Conservation (phyloP, 352 stramenopile genomes). For the Phytophthora rubi region DNA sequence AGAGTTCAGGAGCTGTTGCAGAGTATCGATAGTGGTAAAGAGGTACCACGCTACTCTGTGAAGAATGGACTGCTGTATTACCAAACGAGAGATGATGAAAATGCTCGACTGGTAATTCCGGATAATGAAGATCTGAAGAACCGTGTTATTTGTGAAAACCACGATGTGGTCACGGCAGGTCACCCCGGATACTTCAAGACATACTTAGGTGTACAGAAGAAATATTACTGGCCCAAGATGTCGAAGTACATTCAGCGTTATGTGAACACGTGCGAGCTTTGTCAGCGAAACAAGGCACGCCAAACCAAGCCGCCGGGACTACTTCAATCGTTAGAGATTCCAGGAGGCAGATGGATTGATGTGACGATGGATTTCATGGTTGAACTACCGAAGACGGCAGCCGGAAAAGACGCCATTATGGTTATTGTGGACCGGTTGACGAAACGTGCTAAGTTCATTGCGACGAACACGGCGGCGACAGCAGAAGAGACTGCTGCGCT, state of each 20-base stretch:
- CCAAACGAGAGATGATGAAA: conserved; percentile 18
- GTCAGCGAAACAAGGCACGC: conserved; percentile 29
- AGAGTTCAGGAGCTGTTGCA: conserved; percentile 2
- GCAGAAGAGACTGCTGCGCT: conserved; percentile 1
- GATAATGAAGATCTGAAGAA: conserved; percentile 28
- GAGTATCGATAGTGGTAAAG: conserved; percentile 1
- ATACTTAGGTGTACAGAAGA: conserved; percentile 2
- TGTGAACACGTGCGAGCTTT: conserved; percentile 27
- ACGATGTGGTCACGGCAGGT: conserved; percentile 10
- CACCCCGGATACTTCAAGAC: conserved; percentile 22
- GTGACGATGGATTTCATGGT: conserved; percentile 17
- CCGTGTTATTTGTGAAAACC: conserved; percentile 20
- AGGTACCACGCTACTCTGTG: conserved; percentile 7
- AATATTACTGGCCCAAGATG: conserved; percentile 24
- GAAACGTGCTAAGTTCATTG: conserved; percentile 18
- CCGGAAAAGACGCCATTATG: conserved; percentile 14
- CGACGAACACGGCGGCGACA: conserved; percentile 4
- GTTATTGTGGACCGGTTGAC: conserved; percentile 19
- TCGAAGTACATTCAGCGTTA: conserved; percentile 34
- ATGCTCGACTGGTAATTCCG: conserved; percentile 12
- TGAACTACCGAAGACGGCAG: neutral
- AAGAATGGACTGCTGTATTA: conserved; percentile 15
- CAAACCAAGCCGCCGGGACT: conserved; percentile 19
- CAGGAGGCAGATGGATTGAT: conserved; percentile 13
- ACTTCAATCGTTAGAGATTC: conserved; percentile 19